Base-by-base conservation (phyloP, 1,284 basidiomycete species). In the Pseudozyma thailandica region DNA sequence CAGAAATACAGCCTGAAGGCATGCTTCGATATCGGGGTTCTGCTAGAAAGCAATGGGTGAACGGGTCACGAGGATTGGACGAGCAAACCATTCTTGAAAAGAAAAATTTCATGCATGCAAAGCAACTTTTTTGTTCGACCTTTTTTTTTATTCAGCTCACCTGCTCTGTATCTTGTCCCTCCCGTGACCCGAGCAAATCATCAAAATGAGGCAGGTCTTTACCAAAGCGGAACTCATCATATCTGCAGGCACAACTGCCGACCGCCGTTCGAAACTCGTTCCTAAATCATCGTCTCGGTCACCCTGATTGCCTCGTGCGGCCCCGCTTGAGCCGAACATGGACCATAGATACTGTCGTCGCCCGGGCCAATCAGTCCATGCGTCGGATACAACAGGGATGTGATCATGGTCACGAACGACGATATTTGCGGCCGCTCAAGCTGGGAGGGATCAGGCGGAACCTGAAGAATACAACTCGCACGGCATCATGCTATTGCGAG, bases 61-160 rank as follows among this genome's bases (percentile, higher is more conserved):
- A 16, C 5, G 12, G 51, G 62, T 64, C 62, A 58, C 55, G 62
- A 45, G 62, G 55, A 16, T 10, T n/a, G 16, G 21, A 49, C 33
- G 25, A 35, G 15, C n/a, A 16, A n/a, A 16, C 15, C n/a, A 35
- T 35, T n/a, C 13, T n/a, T 5, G 33, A 12, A 7, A 35, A 16
- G 8, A 5, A 35, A 35, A 35, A 35, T 54, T 41, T 37, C 38
- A 52, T 60, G 57, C 57, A 53, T 52, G 50, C 57, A 48, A 9
- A 16, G 16, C 10, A 5, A 18, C 39, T 23, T 15, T 42, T 41
- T 33, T 21, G 4, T 31, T 33, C 4, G 4, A 20, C 44, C 37
- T 28, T 28, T 50, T 35, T 52, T 18, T 38, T 3, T 28, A 21
- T 30, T 23, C 9, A 18, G n/a, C n/a, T n/a, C n/a, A n/a, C n/a